Percentiles rank a stretch among this genome's conserved stretches.
Evolutionary conservation across 2,329 filamentous ascomycete genomes (phyloP).

Genomic region (Fusarium sp.): DNA sequence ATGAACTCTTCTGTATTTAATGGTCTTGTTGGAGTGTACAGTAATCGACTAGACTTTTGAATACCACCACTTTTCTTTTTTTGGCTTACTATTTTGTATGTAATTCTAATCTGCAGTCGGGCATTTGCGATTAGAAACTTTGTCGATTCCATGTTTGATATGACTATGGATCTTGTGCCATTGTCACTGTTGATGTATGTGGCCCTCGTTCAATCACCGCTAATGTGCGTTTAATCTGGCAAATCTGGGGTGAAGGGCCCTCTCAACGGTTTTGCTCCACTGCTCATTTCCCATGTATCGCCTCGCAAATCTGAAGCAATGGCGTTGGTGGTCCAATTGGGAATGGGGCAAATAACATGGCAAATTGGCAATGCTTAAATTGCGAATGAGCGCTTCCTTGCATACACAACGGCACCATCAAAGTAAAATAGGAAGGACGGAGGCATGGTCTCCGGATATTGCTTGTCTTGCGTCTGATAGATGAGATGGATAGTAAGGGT

Average conservation of each 20-base stretch:
- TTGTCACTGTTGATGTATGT: neutral
- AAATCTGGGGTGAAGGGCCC: slow-evolving; percentile 35
- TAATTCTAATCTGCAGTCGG: slow-evolving; percentile 58
- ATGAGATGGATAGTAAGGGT: neutral
- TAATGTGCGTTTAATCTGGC: slow-evolving; percentile 2
- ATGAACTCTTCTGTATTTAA: slow-evolving; percentile 47
- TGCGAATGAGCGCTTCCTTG: slow-evolving; percentile 20
- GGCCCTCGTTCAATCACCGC: neutral
- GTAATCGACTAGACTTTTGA: slow-evolving; percentile 50
- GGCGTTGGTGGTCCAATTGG: slow-evolving; percentile 3
- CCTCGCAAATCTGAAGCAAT: slow-evolving; percentile 11
- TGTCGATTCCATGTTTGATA: slow-evolving; percentile 5
- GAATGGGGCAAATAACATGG: neutral
- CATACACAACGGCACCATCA: neutral
- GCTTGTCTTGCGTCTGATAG: neutral
- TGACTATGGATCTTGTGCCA: neutral
- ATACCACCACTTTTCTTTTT: slow-evolving; percentile 46
- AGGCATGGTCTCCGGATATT: neutral
- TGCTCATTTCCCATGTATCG: slow-evolving; percentile 36
- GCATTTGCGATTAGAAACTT: slow-evolving; percentile 30
- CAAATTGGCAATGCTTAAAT: slow-evolving; percentile 20
- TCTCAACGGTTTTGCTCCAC: slow-evolving; percentile 8
- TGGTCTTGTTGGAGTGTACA: slow-evolving; percentile 48
- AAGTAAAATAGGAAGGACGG: slow-evolving; percentile 3
- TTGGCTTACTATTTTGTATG: slow-evolving; percentile 39